Evolutionary conservation across 192 early-diverging fungal species (phyloP).

Genomic region (Phycomyces blakesleeanus): DNA sequence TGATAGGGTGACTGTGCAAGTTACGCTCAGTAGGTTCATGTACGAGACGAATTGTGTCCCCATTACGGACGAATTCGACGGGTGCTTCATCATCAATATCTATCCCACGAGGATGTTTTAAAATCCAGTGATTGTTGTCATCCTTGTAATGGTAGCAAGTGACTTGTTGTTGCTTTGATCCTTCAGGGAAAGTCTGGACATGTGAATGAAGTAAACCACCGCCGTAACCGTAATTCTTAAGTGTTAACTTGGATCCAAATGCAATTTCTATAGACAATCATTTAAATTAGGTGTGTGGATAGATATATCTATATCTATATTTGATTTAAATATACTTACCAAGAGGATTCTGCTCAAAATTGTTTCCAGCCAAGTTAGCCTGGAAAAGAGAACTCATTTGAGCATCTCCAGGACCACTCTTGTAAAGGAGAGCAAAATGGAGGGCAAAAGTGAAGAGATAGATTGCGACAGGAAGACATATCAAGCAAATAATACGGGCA

Average conservation of each 20-base stretch:
- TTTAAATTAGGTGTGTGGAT: neutral
- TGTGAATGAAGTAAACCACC: constrained; percentile 96
- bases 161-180: constrained; percentile 95
- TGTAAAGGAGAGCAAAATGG: constrained; percentile 87
- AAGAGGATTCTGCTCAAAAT: constrained; percentile 76
- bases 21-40: constrained; percentile 72
- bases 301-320: neutral
- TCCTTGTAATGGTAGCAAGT: constrained; percentile 95
- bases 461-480: constrained; percentile 75
- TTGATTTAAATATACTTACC: constrained; percentile 47
- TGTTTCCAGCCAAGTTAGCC: constrained; percentile 77
- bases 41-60: constrained; percentile 78
- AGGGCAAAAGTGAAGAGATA: constrained; percentile 83
- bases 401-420: constrained; percentile 88
- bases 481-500: constrained; percentile 75
- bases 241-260: constrained; percentile 82
- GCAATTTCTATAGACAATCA: constrained; percentile 66
- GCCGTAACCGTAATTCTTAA: constrained; percentile 79
- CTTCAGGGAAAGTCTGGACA: constrained; percentile 74
- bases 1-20: constrained; percentile 81
- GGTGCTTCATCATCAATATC: neutral
- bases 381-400: constrained; percentile 98
- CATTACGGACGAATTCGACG: constrained; percentile 56
- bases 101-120: constrained; percentile 27
- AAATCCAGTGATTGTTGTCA: constrained; percentile 88